These are phyloP conservation scores for Erythrophleum fordii DNA, from an alignment of 306 rosid species.

Conservation along the genomic window DNA sequence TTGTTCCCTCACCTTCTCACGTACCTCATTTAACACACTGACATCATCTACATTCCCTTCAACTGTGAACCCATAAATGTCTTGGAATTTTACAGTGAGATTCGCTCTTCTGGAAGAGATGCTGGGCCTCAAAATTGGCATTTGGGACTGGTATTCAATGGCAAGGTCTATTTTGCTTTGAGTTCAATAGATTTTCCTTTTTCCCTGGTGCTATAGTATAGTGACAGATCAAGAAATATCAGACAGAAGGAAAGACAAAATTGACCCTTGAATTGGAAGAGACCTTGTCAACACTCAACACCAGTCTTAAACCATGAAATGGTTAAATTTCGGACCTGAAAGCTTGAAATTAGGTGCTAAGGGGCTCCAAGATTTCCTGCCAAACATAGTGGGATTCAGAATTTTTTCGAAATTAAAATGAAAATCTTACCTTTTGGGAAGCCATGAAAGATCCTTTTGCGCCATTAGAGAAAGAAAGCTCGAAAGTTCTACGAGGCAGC, in stretches of 20 bases:
- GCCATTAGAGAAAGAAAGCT: constrained; percentile 28
- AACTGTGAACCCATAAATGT: constrained; percentile 90
- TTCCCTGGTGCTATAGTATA: constrained; percentile 10
- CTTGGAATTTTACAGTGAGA: constrained; percentile 94
- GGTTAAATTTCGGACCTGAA: constrained; percentile 49
- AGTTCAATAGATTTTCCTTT: constrained; percentile 69
- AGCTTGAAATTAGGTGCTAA: constrained; percentile 38
- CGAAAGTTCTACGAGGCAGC: constrained; percentile 38
- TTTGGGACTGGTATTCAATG: constrained; percentile 84
- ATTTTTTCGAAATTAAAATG: constrained; percentile 8
- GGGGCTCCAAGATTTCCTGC: constrained; percentile 27
- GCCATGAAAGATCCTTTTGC: constrained; percentile 37
- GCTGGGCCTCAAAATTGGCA: constrained; percentile 87
- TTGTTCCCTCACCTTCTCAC: constrained; percentile 96
- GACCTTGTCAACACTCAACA: constrained; percentile 57
- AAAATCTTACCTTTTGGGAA: constrained; percentile 30
- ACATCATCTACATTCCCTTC: constrained; percentile 99
- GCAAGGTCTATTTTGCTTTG: constrained; percentile 83
- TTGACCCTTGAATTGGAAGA: constrained; percentile 34
- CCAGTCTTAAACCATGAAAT: constrained; percentile 52
- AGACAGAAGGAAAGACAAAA: constrained; percentile 16
- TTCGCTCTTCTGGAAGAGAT: constrained; percentile 90
- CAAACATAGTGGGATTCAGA: constrained; percentile 26
- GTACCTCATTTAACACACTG: constrained; percentile 91
- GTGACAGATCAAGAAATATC: constrained; percentile 48